Evolutionary conservation across 2,329 filamentous ascomycete species (phyloP).

Genomic region (Microdochium bolleyi): DNA sequence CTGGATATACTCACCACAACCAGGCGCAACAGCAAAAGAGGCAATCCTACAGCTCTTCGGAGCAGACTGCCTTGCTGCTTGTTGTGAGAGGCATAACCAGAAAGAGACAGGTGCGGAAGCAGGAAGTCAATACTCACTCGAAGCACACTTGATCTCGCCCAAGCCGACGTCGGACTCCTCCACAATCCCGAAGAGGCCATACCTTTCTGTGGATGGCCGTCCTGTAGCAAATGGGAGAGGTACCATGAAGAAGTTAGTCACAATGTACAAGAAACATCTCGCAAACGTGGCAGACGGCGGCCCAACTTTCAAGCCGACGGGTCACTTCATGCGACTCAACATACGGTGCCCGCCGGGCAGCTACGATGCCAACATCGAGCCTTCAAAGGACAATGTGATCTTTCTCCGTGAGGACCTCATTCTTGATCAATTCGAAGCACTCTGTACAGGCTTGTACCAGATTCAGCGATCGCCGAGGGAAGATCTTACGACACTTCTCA

Average conservation of each 20-base stretch:
- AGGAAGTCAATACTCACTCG: slow-evolving; percentile 32
- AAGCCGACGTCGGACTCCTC: slow-evolving; percentile 33
- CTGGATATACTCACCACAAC: slow-evolving; percentile 57
- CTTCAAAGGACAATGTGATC: slow-evolving; percentile 63
- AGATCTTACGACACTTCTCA: background rate
- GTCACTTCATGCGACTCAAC: slow-evolving; percentile 56
- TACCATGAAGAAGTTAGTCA: slow-evolving; percentile 50
- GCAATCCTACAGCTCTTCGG: slow-evolving; percentile 57
- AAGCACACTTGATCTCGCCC: slow-evolving; percentile 45
- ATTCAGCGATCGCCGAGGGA: background rate
- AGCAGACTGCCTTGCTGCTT: slow-evolving; percentile 44
- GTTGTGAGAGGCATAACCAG: slow-evolving; percentile 26
- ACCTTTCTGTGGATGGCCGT: slow-evolving; percentile 61
- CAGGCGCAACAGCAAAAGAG: slow-evolving; percentile 41
- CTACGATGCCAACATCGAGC: slow-evolving; percentile 67
- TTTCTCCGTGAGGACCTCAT: slow-evolving; percentile 48
- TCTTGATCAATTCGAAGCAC: slow-evolving; percentile 33
- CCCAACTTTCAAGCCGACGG: slow-evolving; percentile 25
- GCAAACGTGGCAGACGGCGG: slow-evolving; percentile 13
- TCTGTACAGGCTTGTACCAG: slow-evolving; percentile 33
- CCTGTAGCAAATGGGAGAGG: slow-evolving; percentile 50
- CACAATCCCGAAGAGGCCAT: slow-evolving; percentile 43
- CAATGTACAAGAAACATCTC: slow-evolving; percentile 44
- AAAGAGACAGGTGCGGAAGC: background rate
- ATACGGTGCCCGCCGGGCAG: slow-evolving; percentile 52